phyloP scores from a whole-genome alignment of 2,329 filamentous ascomycete species.

The Coniochaeta sp. region DNA sequence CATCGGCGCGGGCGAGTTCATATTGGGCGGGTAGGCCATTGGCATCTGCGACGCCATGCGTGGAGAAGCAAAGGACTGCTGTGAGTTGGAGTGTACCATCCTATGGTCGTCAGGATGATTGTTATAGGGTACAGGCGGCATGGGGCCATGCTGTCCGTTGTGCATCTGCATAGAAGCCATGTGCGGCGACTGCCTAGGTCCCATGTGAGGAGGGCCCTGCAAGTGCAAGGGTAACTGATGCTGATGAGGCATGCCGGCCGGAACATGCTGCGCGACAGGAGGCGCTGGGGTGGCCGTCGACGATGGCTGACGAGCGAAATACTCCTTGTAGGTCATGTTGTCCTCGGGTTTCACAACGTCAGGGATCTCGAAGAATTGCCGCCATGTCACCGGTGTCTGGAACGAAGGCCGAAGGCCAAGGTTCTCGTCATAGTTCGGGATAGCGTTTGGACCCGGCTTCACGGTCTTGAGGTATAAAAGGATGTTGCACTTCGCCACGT shows the following conservation, averaged over 20 bases:
- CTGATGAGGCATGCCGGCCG: constrained; percentile 70
- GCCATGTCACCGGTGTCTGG: constrained; percentile 81
- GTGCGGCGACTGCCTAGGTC: constrained; percentile 63
- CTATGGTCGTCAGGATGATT: constrained; percentile 70
- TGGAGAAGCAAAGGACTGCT: constrained; percentile 80
- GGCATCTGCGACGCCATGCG: constrained; percentile 60
- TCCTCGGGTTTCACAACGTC: constrained; percentile 47
- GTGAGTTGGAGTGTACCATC: constrained; percentile 81
- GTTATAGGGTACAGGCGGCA: constrained; percentile 58
- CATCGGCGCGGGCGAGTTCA: constrained; percentile 63
- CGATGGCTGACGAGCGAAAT: constrained; percentile 65
- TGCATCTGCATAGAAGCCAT: constrained; percentile 75
- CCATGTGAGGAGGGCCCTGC: constrained; percentile 62
- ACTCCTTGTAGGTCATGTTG: constrained; percentile 66
- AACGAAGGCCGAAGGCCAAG: constrained; percentile 79
- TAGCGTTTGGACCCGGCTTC: constrained; percentile 36
- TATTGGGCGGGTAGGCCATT: constrained; percentile 61
- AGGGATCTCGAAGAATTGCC: constrained; percentile 58
- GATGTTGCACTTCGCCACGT: constrained; percentile 61
- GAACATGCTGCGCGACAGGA: constrained; percentile 60
- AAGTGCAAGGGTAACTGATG: constrained; percentile 80
- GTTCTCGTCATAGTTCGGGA: constrained; percentile 64
- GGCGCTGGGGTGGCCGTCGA: constrained; percentile 54
- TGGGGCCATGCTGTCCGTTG: constrained; percentile 62
- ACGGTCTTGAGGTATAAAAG: constrained; percentile 47